Evolutionary conservation across 495 filamentous ascomycete species (phyloP).

Genomic region (Tricharina praecox): DNA sequence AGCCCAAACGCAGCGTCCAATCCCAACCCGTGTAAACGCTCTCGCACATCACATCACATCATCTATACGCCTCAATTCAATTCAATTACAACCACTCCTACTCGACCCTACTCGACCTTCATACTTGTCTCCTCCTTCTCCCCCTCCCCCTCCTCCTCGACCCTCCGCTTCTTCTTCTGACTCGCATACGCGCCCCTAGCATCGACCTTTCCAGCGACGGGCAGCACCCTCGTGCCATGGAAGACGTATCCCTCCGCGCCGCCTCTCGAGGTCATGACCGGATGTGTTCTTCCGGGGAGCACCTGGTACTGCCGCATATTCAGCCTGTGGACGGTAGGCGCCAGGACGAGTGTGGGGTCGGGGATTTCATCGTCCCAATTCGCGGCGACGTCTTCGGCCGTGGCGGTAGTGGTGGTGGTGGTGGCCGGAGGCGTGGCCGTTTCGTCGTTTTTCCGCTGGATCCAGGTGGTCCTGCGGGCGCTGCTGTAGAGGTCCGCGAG

Average conservation of each 20-base stretch:
- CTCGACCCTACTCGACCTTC: too few relatives aligned
- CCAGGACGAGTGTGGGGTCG: conserved; percentile 67
- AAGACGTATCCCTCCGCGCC: conserved; percentile 86
- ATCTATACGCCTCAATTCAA: too few relatives aligned
- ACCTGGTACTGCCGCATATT: conserved; percentile 72
- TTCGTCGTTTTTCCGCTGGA: conserved; percentile 7
- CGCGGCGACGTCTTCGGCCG: conserved; percentile 22
- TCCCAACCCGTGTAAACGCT: too few relatives aligned
- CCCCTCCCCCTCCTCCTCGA: conserved; percentile 15
- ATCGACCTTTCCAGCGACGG: conserved; percentile 56
- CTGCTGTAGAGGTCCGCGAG: conserved; percentile 68
- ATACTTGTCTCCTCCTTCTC: too few relatives aligned
- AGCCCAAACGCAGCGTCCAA: too few relatives aligned
- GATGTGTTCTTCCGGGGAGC: conserved; percentile 79
- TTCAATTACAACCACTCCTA: too few relatives aligned
- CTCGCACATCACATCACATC: too few relatives aligned
- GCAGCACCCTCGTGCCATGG: conserved; percentile 62
- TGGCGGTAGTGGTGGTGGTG: not conserved
- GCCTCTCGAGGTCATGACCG: conserved; percentile 72
- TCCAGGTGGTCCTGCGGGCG: conserved; percentile 35
- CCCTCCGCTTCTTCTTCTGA: conserved; percentile 34
- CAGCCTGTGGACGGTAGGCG: conserved; percentile 60
- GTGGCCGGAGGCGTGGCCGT: not conserved
- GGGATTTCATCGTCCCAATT: conserved; percentile 43
- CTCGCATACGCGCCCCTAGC: conserved; percentile 54